phyloP scores from a whole-genome alignment of 441 rosid genomes.

The Biscutella auriculata region DNA sequence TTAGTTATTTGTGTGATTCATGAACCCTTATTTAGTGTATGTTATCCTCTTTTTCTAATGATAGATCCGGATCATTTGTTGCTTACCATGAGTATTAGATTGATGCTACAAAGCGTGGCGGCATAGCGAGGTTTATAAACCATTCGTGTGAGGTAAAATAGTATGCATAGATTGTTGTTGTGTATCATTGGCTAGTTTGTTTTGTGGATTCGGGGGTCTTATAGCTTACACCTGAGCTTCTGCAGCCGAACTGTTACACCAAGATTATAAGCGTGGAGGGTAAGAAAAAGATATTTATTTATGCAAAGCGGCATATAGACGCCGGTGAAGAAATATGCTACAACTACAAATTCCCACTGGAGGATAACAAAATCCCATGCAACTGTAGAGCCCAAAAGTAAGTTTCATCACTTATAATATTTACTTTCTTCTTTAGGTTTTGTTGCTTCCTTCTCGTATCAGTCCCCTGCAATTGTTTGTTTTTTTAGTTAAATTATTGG shows the following conservation, averaged over 20 bases:
- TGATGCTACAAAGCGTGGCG: constrained; percentile 99
- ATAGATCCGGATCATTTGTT: constrained; percentile 6
- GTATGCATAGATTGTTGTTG: neutral
- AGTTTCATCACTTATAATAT: constrained; percentile 21
- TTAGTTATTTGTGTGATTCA: constrained; percentile 26
- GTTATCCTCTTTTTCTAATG: neutral
- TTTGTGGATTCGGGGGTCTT: constrained; percentile 11
- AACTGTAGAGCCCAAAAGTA: constrained; percentile 90
- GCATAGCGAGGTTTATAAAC: constrained; percentile 95
- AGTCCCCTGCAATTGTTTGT: no score
- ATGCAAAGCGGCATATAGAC: constrained; percentile 78
- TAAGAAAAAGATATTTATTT: constrained; percentile 86
- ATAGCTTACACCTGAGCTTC: constrained; percentile 17
- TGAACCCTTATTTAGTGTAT: neutral
- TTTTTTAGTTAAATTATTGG: neutral
- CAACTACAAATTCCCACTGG: constrained; percentile 95
- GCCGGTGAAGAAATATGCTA: constrained; percentile 94
- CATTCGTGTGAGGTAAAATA: constrained; percentile 87
- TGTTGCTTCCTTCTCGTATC: neutral
- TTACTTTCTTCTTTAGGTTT: neutral
- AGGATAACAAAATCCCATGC: constrained; percentile 93
- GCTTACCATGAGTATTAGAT: constrained; percentile 34
- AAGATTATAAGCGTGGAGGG: constrained; percentile 92
- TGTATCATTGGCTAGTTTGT: constrained; percentile 15
- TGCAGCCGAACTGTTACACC: constrained; percentile 97